Evolutionary conservation across 139 green algal species (phyloP).

Genomic region (Chlorella ohadii): DNA sequence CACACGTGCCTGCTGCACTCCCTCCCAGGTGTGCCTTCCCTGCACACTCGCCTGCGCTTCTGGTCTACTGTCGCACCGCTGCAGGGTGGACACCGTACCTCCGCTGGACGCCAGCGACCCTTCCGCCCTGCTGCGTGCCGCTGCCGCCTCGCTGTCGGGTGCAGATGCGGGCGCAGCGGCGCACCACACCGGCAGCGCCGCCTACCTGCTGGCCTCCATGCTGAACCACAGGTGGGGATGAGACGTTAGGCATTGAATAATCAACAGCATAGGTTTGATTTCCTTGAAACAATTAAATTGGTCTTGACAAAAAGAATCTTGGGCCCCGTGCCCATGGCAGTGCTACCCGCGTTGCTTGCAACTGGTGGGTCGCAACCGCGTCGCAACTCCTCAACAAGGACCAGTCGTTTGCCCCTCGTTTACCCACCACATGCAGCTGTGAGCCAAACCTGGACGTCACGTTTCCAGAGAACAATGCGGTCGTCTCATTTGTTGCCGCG

Average conservation of each 20-base stretch:
- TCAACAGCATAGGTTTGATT: too few relatives aligned
- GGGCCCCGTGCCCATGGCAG: too few relatives aligned
- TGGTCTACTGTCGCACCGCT: background rate
- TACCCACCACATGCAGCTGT: slow-evolving; percentile 54
- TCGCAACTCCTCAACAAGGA: too few relatives aligned
- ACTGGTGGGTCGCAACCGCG: too few relatives aligned
- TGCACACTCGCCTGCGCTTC: too few relatives aligned
- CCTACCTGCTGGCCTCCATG: slow-evolving; percentile 63
- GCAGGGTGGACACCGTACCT: slow-evolving; percentile 50
- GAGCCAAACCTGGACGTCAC: slow-evolving; percentile 59
- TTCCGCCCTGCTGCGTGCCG: slow-evolving; percentile 20
- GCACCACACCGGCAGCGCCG: slow-evolving; percentile 53
- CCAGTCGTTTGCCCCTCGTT: too few relatives aligned
- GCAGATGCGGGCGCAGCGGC: background rate
- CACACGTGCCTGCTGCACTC: too few relatives aligned
- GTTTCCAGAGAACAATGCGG: slow-evolving; percentile 57
- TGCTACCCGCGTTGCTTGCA: too few relatives aligned
- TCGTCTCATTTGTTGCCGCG: slow-evolving; percentile 32
- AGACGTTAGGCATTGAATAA: too few relatives aligned
- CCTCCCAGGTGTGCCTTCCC: too few relatives aligned
- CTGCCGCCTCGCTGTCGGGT: background rate
- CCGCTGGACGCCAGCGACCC: slow-evolving; percentile 12
- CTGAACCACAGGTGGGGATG: slow-evolving; percentile 62
- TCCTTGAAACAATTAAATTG: too few relatives aligned
- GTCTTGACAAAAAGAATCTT: too few relatives aligned